Evolutionary conservation across 257 asterid species (phyloP), one percentile per base, ranked within the genome.

Genomic region (Asclepias syriaca): DNA sequence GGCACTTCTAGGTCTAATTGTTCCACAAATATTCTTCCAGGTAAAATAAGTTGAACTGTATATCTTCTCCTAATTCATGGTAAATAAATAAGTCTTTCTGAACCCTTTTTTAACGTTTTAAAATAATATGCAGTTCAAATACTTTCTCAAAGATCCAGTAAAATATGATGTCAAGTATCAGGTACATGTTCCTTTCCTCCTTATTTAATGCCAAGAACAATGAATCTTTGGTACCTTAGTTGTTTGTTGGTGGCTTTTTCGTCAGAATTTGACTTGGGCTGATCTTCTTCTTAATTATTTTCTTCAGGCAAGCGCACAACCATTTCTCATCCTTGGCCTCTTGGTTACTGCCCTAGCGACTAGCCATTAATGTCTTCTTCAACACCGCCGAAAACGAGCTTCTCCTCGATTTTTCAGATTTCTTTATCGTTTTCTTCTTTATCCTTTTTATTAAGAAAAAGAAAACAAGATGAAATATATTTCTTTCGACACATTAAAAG

Each of bases 1-100:
- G 59, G 95, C 99, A 43, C 96, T 94, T 49, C 72, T 88, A 6
- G 99, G 97, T 71, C 82, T 91, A 69, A 89, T 88, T 11, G 85
- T 72, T 49, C 99, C 99, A 45, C 97, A 94, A 88, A 86, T 94
- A 24, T 94, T 94, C 78, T 94, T 94, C 87, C 99, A 94, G 97
- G 99, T 88, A 24, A 24, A 24, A 24, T 24, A 24, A 24, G 27
- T 24, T 24, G 0, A 24, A 24, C 27, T 24, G 39, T 51, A 15
- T 16, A 63, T 34, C 24, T 34, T 63, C n/a, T 63, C 24, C 56
- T n/a, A 16, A 15, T 16, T 57, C 16, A 22, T 57, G 24, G 15
- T 57, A 22, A 10, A 57, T 57, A 27, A 55, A 57, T 57, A 27
- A 55, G 29, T n/a, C 32, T 21, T 56, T 24, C 27, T 0, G 27